A percentile compares a stretch with the other conserved stretches of the same genome.
These are phyloP conservation scores for Lantana camara DNA, from an alignment of 257 asterid species.

Conservation along the genomic window DNA sequence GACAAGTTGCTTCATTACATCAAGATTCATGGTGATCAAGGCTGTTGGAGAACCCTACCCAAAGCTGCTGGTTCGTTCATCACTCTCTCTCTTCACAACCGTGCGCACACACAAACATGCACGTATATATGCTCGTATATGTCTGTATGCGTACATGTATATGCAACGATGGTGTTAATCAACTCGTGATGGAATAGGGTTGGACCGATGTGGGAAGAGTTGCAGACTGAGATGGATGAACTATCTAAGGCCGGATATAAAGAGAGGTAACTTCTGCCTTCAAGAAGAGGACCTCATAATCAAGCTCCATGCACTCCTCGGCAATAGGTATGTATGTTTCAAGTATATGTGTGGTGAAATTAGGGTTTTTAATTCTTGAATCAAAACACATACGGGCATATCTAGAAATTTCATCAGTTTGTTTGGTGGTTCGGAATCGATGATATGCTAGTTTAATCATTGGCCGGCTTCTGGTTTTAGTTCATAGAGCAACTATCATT, in stretches of 20 bases:
- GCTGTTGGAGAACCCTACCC: constrained; percentile 41
- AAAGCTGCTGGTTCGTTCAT: constrained; percentile 38
- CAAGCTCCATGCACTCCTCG: constrained; percentile 62
- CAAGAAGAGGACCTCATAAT: constrained; percentile 54
- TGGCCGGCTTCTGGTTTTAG: too few relatives aligned
- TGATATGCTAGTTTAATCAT: too few relatives aligned
- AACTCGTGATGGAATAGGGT: constrained; percentile 29
- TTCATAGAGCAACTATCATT: too few relatives aligned
- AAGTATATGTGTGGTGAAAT: background rate
- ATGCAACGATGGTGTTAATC: background rate
- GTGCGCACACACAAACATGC: too few relatives aligned
- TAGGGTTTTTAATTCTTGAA: too few relatives aligned
- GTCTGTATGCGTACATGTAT: background rate
- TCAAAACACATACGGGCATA: too few relatives aligned
- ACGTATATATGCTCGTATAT: background rate
- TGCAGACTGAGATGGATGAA: constrained; percentile 41
- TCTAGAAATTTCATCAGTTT: too few relatives aligned
- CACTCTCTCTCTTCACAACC: background rate
- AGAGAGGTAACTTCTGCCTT: constrained; percentile 33
- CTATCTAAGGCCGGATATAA: constrained; percentile 41
- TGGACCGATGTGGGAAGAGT: constrained; percentile 43
- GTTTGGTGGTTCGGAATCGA: too few relatives aligned
- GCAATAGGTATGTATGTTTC: constrained; percentile 37
- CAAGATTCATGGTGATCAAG: constrained; percentile 41
- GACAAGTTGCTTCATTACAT: constrained; percentile 37